phyloP scores from a whole-genome alignment of 768 basidiomycete genomes.

The Calvatia gigantea region DNA sequence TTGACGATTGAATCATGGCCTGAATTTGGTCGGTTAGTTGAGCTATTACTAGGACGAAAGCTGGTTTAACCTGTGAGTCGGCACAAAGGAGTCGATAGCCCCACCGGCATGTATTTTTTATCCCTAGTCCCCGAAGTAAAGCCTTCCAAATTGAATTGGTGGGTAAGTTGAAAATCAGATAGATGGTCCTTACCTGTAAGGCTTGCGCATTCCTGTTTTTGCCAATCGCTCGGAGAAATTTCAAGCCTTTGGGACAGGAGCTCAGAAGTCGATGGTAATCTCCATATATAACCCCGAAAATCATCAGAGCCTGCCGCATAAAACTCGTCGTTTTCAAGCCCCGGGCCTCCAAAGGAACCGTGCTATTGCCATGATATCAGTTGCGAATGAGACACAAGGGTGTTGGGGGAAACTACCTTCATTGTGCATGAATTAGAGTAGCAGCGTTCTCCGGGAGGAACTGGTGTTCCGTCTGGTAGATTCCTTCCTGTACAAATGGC shows the following conservation, averaged over 20 bases:
- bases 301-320: constrained; percentile 83
- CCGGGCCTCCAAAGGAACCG: constrained; percentile 69
- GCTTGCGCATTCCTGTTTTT: constrained; percentile 25
- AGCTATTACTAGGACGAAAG: neutral
- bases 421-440: constrained; percentile 77
- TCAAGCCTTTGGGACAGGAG: constrained; percentile 44
- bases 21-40: constrained; percentile 17
- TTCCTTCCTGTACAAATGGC: constrained; percentile 63
- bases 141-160: neutral
- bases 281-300: constrained; percentile 78
- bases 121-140: constrained; percentile 38
- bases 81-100: constrained; percentile 60
- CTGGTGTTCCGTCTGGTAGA: constrained; percentile 50
- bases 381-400: neutral
- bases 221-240: constrained; percentile 46
- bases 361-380: constrained; percentile 39
- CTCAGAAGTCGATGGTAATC: constrained; percentile 48
- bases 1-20: constrained; percentile 82
- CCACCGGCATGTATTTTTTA: constrained; percentile 54
- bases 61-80: constrained; percentile 47
- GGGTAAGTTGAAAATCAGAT: neutral
- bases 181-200: constrained; percentile 31
- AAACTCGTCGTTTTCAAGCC: constrained; percentile 48
- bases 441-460: constrained; percentile 41
- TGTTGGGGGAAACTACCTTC: constrained; percentile 48